A percentile compares a stretch with the other conserved stretches of the same genome.
These are phyloP conservation scores for Lunasporangiospora selenospora DNA, from an alignment of 192 early-diverging fungal genomes.

Conservation along the genomic window DNA sequence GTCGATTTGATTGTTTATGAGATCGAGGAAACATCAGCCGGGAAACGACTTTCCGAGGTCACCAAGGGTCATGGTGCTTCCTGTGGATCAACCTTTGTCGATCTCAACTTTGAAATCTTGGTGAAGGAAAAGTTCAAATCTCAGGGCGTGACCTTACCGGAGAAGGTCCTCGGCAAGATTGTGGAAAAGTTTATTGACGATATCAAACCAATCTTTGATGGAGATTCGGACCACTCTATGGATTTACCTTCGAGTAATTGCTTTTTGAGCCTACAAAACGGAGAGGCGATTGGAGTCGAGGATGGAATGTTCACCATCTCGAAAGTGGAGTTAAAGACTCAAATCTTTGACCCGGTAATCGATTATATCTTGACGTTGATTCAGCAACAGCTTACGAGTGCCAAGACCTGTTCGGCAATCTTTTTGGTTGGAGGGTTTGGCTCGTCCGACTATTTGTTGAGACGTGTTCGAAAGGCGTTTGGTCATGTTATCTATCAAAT, in stretches of 20 bases:
- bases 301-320: conserved; percentile 22
- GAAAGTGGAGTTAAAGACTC: conserved; percentile 25
- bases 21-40: conserved; percentile 11
- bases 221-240: conserved; percentile 32
- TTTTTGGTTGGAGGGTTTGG: conserved; percentile 59
- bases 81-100: conserved; percentile 47
- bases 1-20: conserved; percentile 53
- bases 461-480: conserved; percentile 14
- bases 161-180: conserved; percentile 24
- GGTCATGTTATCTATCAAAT: conserved; percentile 10
- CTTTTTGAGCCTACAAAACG: too few relatives aligned
- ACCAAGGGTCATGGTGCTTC: conserved; percentile 41
- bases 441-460: conserved; percentile 35
- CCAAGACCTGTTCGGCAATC: conserved; percentile 16
- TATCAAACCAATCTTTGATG: conserved; percentile 46
- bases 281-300: conserved; percentile 13
- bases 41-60: conserved; percentile 30
- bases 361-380: conserved; percentile 29
- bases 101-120: conserved; percentile 27
- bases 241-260: conserved; percentile 26
- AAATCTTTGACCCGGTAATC: conserved; percentile 47
- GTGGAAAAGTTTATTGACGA: conserved; percentile 40
- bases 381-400: conserved; percentile 22
- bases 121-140: conserved; percentile 20
- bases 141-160: conserved; percentile 21